Evolutionary conservation across 768 basidiomycete species (phyloP), one percentile per base, ranked within the genome.

Genomic region (Phylloporus arenicola): DNA sequence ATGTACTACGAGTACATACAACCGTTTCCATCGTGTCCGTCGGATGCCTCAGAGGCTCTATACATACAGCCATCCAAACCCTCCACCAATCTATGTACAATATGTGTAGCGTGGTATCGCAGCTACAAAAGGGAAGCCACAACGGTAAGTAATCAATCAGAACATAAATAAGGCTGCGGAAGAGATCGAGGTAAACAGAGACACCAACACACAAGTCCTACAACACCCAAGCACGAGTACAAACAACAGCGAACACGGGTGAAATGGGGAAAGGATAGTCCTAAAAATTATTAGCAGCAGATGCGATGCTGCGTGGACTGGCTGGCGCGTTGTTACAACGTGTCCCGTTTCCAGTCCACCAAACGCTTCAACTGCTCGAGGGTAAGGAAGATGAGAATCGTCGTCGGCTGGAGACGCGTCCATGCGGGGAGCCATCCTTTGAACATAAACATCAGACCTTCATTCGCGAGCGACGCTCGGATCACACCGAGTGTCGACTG

Each of bases 391-490:
- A 91, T 92, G 34, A 92, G 75, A 55, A 92, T 88, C 4, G 90
- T 92, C 38, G 88, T 92, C 0, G 89, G 90, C 62, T 92, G 87
- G 34, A 92, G 75, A 65, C 90, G 76, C 45, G 80, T 79, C 88
- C 88, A 92, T 11, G 89, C 88, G 0, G 90, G 90, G 9, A 92
- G 68, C 90, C 90, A 92, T 54, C 90, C 90, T 65, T 89, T 90
- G 75, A 92, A 90, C 85, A 92, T 87, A 77, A 92, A 92, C 80
- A 85, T 86, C 3, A 87, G 66, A 13, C 90, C 90, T 58, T 92
- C 90, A 55, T 70, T 82, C 52, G 77, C 74, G 53, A 92, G 71
- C 17, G 88, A 86, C 11, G 74, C 57, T 17, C 76, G 74, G 63
- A 92, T 88, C 37, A 87, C 85, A 6, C 68, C 75, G 24, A 92